These are phyloP conservation scores for Metschnikowia lochheadii DNA, from an alignment of 805 yeast species.

Conservation along the genomic window DNA sequence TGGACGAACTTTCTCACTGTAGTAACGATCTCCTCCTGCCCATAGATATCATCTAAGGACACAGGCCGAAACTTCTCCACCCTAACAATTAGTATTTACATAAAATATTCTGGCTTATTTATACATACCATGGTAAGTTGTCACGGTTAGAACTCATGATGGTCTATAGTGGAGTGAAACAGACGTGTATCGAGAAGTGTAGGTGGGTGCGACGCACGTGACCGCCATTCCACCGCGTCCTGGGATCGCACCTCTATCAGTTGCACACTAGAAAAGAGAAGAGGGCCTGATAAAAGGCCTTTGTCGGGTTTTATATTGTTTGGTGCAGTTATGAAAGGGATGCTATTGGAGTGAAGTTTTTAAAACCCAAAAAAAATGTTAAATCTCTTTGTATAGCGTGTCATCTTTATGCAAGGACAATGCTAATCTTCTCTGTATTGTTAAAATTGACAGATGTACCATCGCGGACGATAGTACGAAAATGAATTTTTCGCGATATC, in stretches of 20 bases:
- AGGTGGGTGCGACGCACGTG: slow-evolving; percentile 1
- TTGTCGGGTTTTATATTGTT: background rate
- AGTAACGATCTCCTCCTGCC: slow-evolving; percentile 80
- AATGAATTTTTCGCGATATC: background rate
- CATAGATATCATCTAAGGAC: slow-evolving; percentile 80
- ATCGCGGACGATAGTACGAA: slow-evolving; percentile 43
- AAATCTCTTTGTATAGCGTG: slow-evolving; percentile 99
- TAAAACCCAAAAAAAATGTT: slow-evolving; percentile 64
- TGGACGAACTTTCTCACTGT: slow-evolving; percentile 83
- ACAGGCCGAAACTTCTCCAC: slow-evolving; percentile 94
- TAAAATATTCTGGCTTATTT: background rate
- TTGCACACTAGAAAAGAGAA: background rate
- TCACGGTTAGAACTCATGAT: slow-evolving; percentile 7
- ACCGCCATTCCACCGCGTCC: background rate
- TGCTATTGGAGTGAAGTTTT: too few species aligned
- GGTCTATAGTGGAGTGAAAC: background rate
- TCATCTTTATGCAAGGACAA: slow-evolving; percentile 99
- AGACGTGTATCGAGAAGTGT: slow-evolving; percentile 1
- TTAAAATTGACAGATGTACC: slow-evolving; percentile 95
- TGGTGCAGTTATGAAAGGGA: background rate
- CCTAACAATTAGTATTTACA: slow-evolving; percentile 37
- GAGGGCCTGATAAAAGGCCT: background rate
- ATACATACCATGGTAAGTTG: slow-evolving; percentile 20
- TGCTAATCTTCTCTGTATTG: slow-evolving; percentile 99
- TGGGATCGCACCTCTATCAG: background rate